These are phyloP conservation scores for Fusarium guadeloupense DNA, from an alignment of 2,329 filamentous ascomycete species.

Conservation along the genomic window DNA sequence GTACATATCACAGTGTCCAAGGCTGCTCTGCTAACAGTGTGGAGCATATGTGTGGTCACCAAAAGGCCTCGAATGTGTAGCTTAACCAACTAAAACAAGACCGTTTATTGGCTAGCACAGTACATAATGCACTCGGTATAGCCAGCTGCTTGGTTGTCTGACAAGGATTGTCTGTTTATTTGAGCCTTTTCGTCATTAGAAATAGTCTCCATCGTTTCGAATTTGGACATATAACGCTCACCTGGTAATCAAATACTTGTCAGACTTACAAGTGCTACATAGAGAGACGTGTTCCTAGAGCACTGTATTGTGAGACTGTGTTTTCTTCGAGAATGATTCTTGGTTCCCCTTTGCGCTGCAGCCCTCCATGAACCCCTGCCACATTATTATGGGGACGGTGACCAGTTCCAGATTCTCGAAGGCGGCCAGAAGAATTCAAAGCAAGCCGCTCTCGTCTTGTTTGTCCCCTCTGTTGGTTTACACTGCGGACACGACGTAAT, in stretches of 20 bases:
- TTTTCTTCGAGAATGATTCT: conserved; percentile 44
- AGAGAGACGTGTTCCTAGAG: background rate
- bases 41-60: conserved; percentile 5
- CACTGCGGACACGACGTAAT: conserved; percentile 9
- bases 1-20: background rate
- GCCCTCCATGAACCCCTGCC: conserved; percentile 25
- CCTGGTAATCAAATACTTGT: background rate
- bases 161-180: background rate
- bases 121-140: background rate
- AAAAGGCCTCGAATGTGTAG: conserved; percentile 5
- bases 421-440: conserved; percentile 43
- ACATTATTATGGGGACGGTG: conserved; percentile 29
- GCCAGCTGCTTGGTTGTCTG: background rate
- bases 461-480: conserved; percentile 14
- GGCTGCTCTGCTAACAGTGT: background rate
- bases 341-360: conserved; percentile 34
- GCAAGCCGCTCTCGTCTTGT: conserved; percentile 31
- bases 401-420: conserved; percentile 43
- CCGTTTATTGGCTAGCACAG: conserved; percentile 17
- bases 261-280: background rate
- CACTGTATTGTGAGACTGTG: conserved; percentile 31
- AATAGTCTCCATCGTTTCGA: background rate
- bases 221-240: background rate
- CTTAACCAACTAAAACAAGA: conserved; percentile 3
- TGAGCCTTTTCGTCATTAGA: background rate